Evolutionary conservation across 1,284 basidiomycete species (phyloP).

Genomic region (Ustilago hordei): DNA sequence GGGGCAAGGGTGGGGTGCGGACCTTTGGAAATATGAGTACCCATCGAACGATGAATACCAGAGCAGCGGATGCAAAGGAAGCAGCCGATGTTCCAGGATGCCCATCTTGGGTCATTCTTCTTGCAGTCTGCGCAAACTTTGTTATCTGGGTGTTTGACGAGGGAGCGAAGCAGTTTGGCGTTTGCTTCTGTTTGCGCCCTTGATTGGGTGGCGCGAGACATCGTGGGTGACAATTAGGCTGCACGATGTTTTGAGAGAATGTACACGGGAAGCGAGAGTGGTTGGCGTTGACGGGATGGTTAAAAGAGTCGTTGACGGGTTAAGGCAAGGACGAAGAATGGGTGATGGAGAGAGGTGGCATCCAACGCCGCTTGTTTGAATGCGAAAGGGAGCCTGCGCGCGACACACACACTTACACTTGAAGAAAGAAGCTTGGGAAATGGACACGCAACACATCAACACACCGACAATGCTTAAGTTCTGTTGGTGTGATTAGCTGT

Average conservation of each 20-base stretch:
- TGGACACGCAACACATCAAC: conserved; percentile 5
- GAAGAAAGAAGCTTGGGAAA: not conserved
- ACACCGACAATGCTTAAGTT: not conserved
- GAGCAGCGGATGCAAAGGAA: conserved; percentile 97
- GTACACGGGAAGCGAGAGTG: not conserved
- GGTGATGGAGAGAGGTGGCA: not conserved
- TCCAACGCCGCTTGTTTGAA: not conserved
- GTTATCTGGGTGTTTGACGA: conserved; percentile 80
- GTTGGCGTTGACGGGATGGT: not conserved
- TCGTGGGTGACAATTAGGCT: conserved; percentile 4
- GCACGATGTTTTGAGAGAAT: not conserved
- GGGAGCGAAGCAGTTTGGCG: conserved; percentile 59
- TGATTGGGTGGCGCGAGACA: conserved; percentile 66
- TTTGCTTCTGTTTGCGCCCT: conserved; percentile 67
- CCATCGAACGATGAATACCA: conserved; percentile 98
- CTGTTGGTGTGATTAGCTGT: not conserved
- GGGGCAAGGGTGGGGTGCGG: not conserved
- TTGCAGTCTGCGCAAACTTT: conserved; percentile 78
- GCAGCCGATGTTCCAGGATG: conserved; percentile 95
- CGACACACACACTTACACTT: conserved; percentile 2
- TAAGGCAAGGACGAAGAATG: not conserved
- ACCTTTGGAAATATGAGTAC: conserved; percentile 77
- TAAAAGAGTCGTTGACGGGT: not conserved
- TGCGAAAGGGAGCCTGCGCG: conserved; percentile 6
- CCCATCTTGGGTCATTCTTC: conserved; percentile 87